These are phyloP conservation scores for Apiospora saccharicola DNA, from an alignment of 2,329 filamentous ascomycete species.

Conservation along the genomic window DNA sequence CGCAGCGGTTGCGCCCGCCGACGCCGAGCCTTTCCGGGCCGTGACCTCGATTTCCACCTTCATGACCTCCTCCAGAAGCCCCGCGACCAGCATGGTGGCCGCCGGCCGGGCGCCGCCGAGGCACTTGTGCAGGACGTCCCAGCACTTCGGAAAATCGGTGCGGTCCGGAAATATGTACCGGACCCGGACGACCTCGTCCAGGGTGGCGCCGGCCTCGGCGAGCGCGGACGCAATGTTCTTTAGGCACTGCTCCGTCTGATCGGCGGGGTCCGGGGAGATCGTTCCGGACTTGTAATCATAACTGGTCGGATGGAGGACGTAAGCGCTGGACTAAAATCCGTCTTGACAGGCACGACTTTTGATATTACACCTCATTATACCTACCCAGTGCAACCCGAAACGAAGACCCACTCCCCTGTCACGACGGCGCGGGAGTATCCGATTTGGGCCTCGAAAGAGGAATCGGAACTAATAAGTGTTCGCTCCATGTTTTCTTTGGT, in stretches of 20 bases:
- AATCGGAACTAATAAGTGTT: constrained; percentile 56
- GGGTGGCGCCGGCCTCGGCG: constrained; percentile 48
- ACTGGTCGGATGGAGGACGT: constrained; percentile 37
- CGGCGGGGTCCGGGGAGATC: constrained; percentile 53
- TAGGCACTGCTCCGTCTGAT: constrained; percentile 59
- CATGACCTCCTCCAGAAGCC: constrained; percentile 58
- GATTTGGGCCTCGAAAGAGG: constrained; percentile 59
- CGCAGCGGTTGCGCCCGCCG: background rate
- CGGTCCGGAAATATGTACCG: constrained; percentile 59
- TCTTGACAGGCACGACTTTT: background rate
- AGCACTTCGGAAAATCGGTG: constrained; percentile 55
- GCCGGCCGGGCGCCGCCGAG: constrained; percentile 58
- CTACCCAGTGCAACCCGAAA: constrained; percentile 63
- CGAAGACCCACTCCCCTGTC: constrained; percentile 58
- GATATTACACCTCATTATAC: constrained; percentile 9
- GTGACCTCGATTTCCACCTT: constrained; percentile 42
- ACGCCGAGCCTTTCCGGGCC: constrained; percentile 30
- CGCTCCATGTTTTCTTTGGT: constrained; percentile 40
- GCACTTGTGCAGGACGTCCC: constrained; percentile 58
- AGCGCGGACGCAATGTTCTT: constrained; percentile 56
- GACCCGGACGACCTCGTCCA: constrained; percentile 59
- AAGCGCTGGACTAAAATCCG: background rate
- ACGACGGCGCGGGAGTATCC: constrained; percentile 63
- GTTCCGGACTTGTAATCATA: constrained; percentile 58
- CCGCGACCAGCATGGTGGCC: constrained; percentile 61